Percentiles rank a stretch among this genome's conserved stretches.
Conservation (phyloP, 805 yeast species). For the Candida parachauliodes region DNA sequence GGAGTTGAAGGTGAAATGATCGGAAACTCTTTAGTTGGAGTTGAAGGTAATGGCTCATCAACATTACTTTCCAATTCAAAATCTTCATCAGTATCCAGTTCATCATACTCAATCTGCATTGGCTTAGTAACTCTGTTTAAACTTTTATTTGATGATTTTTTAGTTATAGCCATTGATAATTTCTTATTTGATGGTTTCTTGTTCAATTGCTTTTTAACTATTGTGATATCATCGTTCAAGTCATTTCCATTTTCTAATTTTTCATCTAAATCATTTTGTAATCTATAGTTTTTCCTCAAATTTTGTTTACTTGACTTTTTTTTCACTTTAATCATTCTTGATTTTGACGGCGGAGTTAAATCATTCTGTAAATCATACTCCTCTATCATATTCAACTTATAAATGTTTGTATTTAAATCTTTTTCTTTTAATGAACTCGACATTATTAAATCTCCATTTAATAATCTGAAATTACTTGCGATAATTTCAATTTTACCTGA, state of each 20-base stretch:
- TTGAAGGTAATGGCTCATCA: slow-evolving; percentile 2
- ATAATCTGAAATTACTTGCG: slow-evolving; percentile 13
- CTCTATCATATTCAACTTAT: background rate
- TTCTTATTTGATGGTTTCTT: slow-evolving; percentile 2
- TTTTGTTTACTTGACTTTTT: slow-evolving; percentile 2
- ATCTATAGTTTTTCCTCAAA: background rate
- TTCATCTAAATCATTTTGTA: slow-evolving; percentile 2
- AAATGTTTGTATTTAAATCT: slow-evolving; percentile 9
- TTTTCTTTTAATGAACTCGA: slow-evolving; percentile 12
- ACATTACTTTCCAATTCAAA: background rate
- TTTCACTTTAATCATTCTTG: background rate
- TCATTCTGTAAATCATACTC: background rate
- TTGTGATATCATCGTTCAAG: background rate
- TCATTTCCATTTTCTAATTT: background rate
- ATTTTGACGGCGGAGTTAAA: background rate
- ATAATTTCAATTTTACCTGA: slow-evolving; percentile 8
- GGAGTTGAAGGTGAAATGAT: too few relatives aligned
- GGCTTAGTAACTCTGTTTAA: too few relatives aligned
- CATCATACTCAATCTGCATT: background rate
- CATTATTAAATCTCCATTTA: slow-evolving; percentile 13
- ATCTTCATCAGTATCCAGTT: too few relatives aligned
- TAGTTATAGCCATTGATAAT: background rate
- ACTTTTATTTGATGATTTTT: background rate
- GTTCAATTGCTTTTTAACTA: background rate
- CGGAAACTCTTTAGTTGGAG: background rate